Conservation (phyloP, 2,329 filamentous ascomycete genomes). For the Sordariomycetes sp. region DNA sequence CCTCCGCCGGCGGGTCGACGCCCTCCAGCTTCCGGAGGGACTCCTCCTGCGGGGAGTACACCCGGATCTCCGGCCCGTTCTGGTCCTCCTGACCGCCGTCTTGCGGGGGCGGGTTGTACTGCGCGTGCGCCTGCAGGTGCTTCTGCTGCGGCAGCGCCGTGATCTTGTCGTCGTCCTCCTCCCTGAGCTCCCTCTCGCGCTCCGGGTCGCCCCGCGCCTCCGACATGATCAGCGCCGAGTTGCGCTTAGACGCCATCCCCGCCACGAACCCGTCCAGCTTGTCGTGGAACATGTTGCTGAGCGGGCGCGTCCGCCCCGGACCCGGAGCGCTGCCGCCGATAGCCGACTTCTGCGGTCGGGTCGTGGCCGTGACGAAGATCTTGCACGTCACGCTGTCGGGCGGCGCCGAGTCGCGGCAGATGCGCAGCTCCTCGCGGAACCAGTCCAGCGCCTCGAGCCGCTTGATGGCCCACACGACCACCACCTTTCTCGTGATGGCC, state of each 20-base stretch:
- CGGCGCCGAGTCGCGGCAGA: conserved; percentile 82
- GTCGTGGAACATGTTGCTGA: conserved; percentile 72
- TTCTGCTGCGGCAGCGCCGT: conserved; percentile 66
- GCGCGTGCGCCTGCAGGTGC: conserved; percentile 44
- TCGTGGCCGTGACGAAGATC: conserved; percentile 82
- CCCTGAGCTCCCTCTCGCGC: conserved; percentile 68
- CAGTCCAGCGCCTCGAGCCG: conserved; percentile 90
- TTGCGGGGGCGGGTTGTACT: conserved; percentile 7
- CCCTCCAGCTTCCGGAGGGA: neutral
- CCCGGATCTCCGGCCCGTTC: conserved; percentile 8
- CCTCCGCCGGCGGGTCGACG: conserved; percentile 4
- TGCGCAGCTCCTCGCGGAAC: conserved; percentile 91
- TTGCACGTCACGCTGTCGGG: conserved; percentile 85
- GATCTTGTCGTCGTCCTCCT: conserved; percentile 76
- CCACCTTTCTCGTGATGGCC: conserved; percentile 80
- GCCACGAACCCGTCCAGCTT: conserved; percentile 82
- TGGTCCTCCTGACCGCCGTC: conserved; percentile 14
- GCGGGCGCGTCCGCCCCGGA: conserved; percentile 32
- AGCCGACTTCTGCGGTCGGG: conserved; percentile 27
- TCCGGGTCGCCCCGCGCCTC: conserved; percentile 71
- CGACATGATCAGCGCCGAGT: conserved; percentile 71
- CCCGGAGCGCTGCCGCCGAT: conserved; percentile 14
- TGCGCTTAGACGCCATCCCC: conserved; percentile 75
- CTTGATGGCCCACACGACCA: conserved; percentile 91
- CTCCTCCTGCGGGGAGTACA: conserved; percentile 13